Conservation (phyloP, 2,329 filamentous ascomycete genomes). For the Hansfordia pulvinata region DNA sequence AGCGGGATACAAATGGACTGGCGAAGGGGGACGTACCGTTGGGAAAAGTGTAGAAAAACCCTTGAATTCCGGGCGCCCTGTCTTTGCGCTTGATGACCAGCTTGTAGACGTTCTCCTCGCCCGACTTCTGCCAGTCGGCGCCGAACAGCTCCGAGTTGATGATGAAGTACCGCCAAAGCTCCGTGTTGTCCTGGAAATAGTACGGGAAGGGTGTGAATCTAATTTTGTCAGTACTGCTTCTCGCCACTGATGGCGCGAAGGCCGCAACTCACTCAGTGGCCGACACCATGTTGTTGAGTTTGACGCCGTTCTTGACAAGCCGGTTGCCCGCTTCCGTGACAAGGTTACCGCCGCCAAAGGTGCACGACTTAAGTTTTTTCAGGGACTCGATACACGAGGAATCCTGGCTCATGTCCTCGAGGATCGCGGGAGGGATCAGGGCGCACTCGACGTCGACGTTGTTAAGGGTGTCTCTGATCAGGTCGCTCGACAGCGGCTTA, state of each 20-base stretch:
- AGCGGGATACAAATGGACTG: too few species aligned
- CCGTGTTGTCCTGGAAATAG: conserved; percentile 13
- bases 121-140: conserved; percentile 16
- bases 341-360: conserved; percentile 17
- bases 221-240: conserved; percentile 2
- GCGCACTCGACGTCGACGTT: conserved; percentile 13
- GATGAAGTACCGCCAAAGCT: conserved; percentile 24
- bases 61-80: conserved; percentile 6
- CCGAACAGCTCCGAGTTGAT: conserved; percentile 21
- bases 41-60: conserved; percentile 12
- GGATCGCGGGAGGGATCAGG: conserved; percentile 20
- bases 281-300: conserved; percentile 18
- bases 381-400: conserved; percentile 13
- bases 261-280: conserved; percentile 21
- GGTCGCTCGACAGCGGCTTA: conserved; percentile 19
- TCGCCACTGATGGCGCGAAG: background rate
- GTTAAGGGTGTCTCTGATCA: conserved; percentile 17
- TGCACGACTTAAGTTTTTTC: conserved; percentile 12
- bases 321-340: conserved; percentile 14
- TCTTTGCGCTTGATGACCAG: conserved; percentile 21
- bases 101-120: conserved; percentile 17
- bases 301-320: conserved; percentile 16
- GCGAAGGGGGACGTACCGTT: too few species aligned
- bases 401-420: conserved; percentile 21
- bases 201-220: conserved; percentile 17